Percentiles rank a stretch among this genome's conserved stretches.
Evolutionary conservation across 139 green algal species (phyloP).

Genomic region (Chlorella sp.): DNA sequence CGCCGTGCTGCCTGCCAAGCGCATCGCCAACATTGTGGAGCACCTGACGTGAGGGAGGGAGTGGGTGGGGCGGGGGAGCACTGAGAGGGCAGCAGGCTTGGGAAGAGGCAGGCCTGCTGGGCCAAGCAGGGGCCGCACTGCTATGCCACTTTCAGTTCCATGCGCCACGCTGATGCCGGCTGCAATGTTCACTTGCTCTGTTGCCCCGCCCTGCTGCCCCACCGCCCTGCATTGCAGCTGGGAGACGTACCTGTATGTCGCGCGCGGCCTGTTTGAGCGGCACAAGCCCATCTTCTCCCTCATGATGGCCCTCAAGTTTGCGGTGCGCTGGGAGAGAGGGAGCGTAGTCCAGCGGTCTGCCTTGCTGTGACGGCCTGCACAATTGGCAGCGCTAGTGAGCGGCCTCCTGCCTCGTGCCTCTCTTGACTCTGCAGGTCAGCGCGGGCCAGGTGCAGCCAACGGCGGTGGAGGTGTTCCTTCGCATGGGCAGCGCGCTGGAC

Average conservation of each 20-base stretch:
- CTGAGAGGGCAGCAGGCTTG: too few relatives aligned
- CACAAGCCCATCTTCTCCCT: slow-evolving; percentile 96
- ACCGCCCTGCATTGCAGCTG: slow-evolving; percentile 51
- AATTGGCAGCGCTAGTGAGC: too few relatives aligned
- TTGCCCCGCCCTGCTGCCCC: too few relatives aligned
- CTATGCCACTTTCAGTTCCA: too few relatives aligned
- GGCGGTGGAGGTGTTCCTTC: slow-evolving; percentile 91
- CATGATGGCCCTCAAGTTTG: slow-evolving; percentile 88
- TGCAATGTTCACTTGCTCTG: too few relatives aligned
- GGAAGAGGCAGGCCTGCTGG: too few relatives aligned
- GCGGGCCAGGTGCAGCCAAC: slow-evolving; percentile 42
- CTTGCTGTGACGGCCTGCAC: too few relatives aligned
- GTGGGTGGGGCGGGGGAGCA: background rate
- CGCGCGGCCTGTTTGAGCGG: slow-evolving; percentile 96
- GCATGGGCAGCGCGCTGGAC: slow-evolving; percentile 88
- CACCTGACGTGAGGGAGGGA: slow-evolving; percentile 77
- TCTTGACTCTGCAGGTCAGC: too few relatives aligned
- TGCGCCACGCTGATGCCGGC: background rate
- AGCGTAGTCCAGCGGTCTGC: too few relatives aligned
- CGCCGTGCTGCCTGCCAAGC: slow-evolving; percentile 88
- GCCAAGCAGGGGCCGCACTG: too few relatives aligned
- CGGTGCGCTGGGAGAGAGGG: too few relatives aligned
- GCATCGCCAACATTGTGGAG: slow-evolving; percentile 94
- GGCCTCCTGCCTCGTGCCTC: too few relatives aligned
- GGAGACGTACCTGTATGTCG: slow-evolving; percentile 93